Percentiles rank a stretch among this genome's conserved stretches.
Evolutionary conservation across 2,329 filamentous ascomycete species (phyloP).

Genomic region (Thermomyces lanuginosus): DNA sequence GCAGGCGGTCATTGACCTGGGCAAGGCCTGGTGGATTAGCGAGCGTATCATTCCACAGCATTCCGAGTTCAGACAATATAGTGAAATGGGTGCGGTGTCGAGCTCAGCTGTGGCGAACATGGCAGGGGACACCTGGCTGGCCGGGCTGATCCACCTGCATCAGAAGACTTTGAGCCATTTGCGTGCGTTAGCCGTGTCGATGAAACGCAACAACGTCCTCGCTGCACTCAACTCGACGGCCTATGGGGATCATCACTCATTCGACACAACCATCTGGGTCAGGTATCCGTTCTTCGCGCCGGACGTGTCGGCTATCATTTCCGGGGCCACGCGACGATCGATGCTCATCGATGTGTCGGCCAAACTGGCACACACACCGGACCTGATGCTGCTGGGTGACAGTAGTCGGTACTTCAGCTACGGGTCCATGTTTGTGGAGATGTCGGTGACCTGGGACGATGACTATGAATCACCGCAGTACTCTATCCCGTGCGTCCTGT

Average conservation of each 20-base stretch:
- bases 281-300: slow-evolving; percentile 58
- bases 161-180: slow-evolving; percentile 47
- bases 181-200: slow-evolving; percentile 60
- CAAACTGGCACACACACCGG: slow-evolving; percentile 38
- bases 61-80: slow-evolving; percentile 24
- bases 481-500: slow-evolving; percentile 57
- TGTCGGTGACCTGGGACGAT: slow-evolving; percentile 51
- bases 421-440: slow-evolving; percentile 58
- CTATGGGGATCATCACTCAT: slow-evolving; percentile 53
- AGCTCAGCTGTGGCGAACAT: slow-evolving; percentile 26
- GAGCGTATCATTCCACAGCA: slow-evolving; percentile 25
- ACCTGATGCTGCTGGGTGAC: slow-evolving; percentile 63
- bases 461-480: slow-evolving; percentile 52
- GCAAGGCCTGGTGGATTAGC: slow-evolving; percentile 72
- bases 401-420: slow-evolving; percentile 60
- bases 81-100: slow-evolving; percentile 23
- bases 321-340: slow-evolving; percentile 36
- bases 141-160: slow-evolving; percentile 34
- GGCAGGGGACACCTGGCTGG: slow-evolving; percentile 29
- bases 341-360: slow-evolving; percentile 32
- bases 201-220: slow-evolving; percentile 68
- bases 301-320: slow-evolving; percentile 54
- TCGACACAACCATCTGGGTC: slow-evolving; percentile 70
- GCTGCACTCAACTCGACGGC: slow-evolving; percentile 46
- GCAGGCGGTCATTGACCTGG: slow-evolving; percentile 71